These are phyloP conservation scores for Mycena haematopus DNA, from an alignment of 768 basidiomycete species.

Conservation along the genomic window DNA sequence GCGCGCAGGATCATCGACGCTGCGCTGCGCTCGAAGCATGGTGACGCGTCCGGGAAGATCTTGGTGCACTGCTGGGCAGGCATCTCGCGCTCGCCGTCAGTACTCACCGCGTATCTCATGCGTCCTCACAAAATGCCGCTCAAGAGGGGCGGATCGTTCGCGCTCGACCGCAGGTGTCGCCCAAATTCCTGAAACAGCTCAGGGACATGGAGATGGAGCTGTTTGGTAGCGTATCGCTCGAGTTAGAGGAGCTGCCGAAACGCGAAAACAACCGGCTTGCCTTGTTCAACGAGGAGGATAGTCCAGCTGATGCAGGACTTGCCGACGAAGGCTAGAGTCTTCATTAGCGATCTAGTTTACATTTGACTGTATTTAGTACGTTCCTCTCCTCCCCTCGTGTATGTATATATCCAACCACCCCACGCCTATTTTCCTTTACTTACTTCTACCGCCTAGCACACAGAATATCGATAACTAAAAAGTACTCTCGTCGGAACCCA, in stretches of 20 bases:
- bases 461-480: slow-evolving; percentile 32
- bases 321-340: neutral
- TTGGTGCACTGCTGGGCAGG: slow-evolving; percentile 54
- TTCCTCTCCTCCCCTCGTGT: neutral
- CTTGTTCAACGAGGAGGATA: slow-evolving; percentile 32
- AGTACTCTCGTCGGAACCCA: neutral
- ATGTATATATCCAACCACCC: neutral
- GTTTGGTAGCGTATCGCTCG: slow-evolving; percentile 37
- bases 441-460: slow-evolving; percentile 13
- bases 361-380: slow-evolving; percentile 6
- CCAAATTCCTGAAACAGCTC: slow-evolving; percentile 52
- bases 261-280: slow-evolving; percentile 41
- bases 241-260: slow-evolving; percentile 45
- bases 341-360: slow-evolving; percentile 15
- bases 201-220: slow-evolving; percentile 43
- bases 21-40: slow-evolving; percentile 32
- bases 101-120: slow-evolving; percentile 52
- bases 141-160: slow-evolving; percentile 40
- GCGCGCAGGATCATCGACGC: slow-evolving; percentile 41
- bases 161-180: slow-evolving; percentile 44
- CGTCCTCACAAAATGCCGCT: slow-evolving; percentile 42
- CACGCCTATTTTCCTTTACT: neutral
- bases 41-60: slow-evolving; percentile 37
- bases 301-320: neutral
- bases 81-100: slow-evolving; percentile 52